Conservation (phyloP, 2,329 filamentous ascomycete genomes). For the Thelonectria olida region DNA sequence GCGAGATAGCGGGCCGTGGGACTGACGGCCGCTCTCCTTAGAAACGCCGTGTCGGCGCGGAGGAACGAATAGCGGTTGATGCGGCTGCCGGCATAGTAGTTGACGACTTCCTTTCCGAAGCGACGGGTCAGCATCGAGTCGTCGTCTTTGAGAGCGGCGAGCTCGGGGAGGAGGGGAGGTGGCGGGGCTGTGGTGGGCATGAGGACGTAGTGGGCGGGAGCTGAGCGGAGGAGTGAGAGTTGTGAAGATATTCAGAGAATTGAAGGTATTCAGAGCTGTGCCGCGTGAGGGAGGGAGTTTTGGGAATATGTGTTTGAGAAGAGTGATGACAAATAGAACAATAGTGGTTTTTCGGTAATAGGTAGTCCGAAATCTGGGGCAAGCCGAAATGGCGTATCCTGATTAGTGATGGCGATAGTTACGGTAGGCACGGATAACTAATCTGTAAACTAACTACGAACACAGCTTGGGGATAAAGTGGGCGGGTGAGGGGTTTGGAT, state of each 20-base stretch:
- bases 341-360: slow-evolving; percentile 2
- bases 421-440: too few species aligned
- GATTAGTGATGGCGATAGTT: slow-evolving; percentile 10
- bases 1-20: slow-evolving; percentile 77
- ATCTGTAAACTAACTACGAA: too few species aligned
- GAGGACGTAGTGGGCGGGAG: background rate
- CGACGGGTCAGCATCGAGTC: slow-evolving; percentile 77
- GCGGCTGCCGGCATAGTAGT: slow-evolving; percentile 84
- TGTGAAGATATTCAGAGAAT: background rate
- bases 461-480: too few species aligned
- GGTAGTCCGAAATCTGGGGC: slow-evolving; percentile 16
- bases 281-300: background rate
- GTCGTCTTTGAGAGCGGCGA: slow-evolving; percentile 56
- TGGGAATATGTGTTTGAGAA: background rate
- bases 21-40: slow-evolving; percentile 72
- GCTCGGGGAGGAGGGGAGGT: slow-evolving; percentile 51
- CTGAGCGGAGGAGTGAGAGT: too few species aligned
- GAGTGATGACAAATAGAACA: slow-evolving; percentile 10
- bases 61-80: slow-evolving; percentile 85
- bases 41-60: slow-evolving; percentile 74
- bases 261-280: too few species aligned
- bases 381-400: slow-evolving; percentile 10
- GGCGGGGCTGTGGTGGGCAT: slow-evolving; percentile 47
- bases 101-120: slow-evolving; percentile 82
- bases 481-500: too few species aligned